Evolutionary conservation across 768 basidiomycete genomes (phyloP).

Genomic region (Naganishia onofrii): DNA sequence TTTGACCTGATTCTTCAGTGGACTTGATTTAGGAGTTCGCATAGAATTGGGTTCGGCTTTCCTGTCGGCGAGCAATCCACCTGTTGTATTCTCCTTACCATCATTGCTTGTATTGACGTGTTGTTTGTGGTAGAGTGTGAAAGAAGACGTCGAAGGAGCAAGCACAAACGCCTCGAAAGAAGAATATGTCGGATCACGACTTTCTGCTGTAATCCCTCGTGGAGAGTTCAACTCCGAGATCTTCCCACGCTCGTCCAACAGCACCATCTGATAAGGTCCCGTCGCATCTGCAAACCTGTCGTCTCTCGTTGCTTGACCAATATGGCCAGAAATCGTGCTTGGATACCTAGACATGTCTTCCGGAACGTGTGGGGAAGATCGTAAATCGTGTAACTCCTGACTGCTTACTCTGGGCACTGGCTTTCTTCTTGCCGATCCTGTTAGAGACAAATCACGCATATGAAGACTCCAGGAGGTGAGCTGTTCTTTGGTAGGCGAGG

Average conservation of each 20-base stretch:
- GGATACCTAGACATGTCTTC: slow-evolving; percentile 24
- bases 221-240: background rate
- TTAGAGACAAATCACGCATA: background rate
- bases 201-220: background rate
- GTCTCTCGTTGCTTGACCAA: slow-evolving; percentile 16
- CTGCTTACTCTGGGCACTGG: background rate
- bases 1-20: slow-evolving; percentile 10
- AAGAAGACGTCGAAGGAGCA: slow-evolving; percentile 8
- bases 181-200: slow-evolving; percentile 17
- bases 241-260: background rate
- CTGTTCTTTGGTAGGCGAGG: background rate
- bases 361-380: background rate
- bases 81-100: background rate
- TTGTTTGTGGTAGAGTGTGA: slow-evolving; percentile 19
- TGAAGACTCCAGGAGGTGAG: background rate
- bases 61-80: background rate
- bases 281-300: slow-evolving; percentile 13
- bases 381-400: background rate
- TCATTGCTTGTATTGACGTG: background rate
- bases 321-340: slow-evolving; percentile 10
- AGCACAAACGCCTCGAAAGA: slow-evolving; percentile 22
- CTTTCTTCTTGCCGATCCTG: background rate
- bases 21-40: slow-evolving; percentile 2
- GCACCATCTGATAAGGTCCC: slow-evolving; percentile 7
- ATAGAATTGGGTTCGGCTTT: background rate